Base-by-base conservation (phyloP, 768 basidiomycete species). In the Candolleomyces aberdarensis region DNA sequence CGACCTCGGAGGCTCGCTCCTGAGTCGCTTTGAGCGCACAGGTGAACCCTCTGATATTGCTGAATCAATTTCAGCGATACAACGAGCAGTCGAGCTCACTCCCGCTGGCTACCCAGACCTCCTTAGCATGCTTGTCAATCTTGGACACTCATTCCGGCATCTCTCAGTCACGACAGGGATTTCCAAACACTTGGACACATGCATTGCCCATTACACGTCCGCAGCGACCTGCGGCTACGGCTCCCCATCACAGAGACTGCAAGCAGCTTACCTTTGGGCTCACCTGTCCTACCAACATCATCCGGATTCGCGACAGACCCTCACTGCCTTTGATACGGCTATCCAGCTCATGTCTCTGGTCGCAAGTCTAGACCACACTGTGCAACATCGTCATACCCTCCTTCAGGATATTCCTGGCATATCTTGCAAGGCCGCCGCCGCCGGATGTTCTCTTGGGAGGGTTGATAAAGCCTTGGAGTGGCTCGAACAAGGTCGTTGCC, bases 391-490 rank as follows among this genome's bases (percentile, higher is more conserved):
- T 10, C 50, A 62, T 43, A 20, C 39, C 3, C 10, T 11, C 11
- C 40, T 62, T 22, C 5, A 44, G 20, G 14, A 36, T 3, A 52
- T 51, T n/a, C 52, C 56, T 20, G 32, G 26, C 20, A 13, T 58
- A 3, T 22, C 56, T 3, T 10, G 41, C 20, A n/a, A 51, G 19
- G 71, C 73, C 3, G 72, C 70, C 0, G 65, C 68, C 8, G 66
- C 66, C 26, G 73, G 72, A 7, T 68, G 71, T 39, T 56, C 63
- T 32, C 19, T 56, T 3, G 55, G 57, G 11, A 60, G 70, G 5
- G 55, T 65, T 1, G 59, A 70, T 4, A 66, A 59, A 19, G 72
- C 69, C 14, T 65, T 78, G 39, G 74, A 77, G 62, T 69, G 75
- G 68, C 65, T 79, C 3, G 72, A 73, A 39, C 66, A 70, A 56